A percentile compares a stretch with the other conserved stretches of the same genome.
phyloP scores from a whole-genome alignment of 1,139 yeast genomes.

The Trichomonascaceae sp. region DNA sequence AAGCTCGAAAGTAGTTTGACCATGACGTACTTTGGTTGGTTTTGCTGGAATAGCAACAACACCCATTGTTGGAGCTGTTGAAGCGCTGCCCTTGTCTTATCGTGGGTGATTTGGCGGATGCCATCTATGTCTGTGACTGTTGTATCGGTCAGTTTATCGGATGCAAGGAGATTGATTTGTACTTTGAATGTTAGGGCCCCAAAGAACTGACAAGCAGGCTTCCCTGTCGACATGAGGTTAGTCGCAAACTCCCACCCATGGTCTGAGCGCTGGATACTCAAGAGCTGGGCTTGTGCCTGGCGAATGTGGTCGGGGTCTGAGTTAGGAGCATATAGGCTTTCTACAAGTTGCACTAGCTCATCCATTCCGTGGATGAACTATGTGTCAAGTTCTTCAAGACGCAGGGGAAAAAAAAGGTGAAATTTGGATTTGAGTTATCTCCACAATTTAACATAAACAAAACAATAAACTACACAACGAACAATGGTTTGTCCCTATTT shows the following conservation, averaged over 20 bases:
- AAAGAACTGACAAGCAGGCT: conserved; percentile 39
- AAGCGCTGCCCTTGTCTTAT: conserved; percentile 4
- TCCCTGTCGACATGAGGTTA: conserved; percentile 26
- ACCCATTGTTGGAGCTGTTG: conserved; percentile 19
- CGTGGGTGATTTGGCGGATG: conserved; percentile 17
- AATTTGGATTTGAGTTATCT: no score
- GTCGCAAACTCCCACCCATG: conserved; percentile 39
- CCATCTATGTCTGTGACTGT: conserved; percentile 31
- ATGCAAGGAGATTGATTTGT: conserved; percentile 27
- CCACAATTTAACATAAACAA: no score
- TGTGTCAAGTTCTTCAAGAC: no score
- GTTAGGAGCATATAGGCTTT: conserved; percentile 11
- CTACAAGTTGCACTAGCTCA: conserved; percentile 10
- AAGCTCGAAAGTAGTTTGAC: conserved; percentile 25
- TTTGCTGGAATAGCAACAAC: conserved; percentile 9
- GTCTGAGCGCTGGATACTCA: conserved; percentile 34
- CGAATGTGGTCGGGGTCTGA: conserved; percentile 11
- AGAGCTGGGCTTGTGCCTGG: conserved; percentile 32
- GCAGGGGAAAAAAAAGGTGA: no score
- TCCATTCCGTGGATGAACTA: not conserved
- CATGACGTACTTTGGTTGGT: conserved; percentile 17
- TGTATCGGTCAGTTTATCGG: conserved; percentile 5
- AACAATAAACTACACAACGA: no score
- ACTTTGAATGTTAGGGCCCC: conserved; percentile 50
- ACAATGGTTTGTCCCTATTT: no score